Evolutionary conservation across 2,329 filamentous ascomycete genomes (phyloP).

Genomic region (Colletotrichum magnum): DNA sequence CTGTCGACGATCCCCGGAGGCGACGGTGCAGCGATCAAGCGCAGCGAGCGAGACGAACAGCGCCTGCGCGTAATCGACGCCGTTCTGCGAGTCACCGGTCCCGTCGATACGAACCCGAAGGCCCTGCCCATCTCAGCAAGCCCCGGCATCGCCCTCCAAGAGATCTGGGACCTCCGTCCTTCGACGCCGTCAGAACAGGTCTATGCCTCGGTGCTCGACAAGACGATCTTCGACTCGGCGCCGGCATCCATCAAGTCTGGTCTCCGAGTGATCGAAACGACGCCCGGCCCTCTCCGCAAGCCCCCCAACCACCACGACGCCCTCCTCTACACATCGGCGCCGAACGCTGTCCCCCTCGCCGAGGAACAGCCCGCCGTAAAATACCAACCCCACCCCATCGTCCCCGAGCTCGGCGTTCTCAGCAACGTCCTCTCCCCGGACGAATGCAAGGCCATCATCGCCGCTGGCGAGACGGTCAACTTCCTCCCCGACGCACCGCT

Average conservation of each 20-base stretch:
- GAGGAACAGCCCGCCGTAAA: constrained; percentile 60
- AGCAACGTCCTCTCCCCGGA: constrained; percentile 70
- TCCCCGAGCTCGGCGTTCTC: constrained; percentile 73
- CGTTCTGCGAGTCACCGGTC: constrained; percentile 74
- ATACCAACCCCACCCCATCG: constrained; percentile 71
- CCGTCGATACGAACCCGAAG: constrained; percentile 65
- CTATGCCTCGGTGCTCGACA: constrained; percentile 72
- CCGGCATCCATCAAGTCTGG: constrained; percentile 54
- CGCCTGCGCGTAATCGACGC: constrained; percentile 74
- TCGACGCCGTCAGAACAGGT: constrained; percentile 57
- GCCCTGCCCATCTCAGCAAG: constrained; percentile 47
- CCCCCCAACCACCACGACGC: constrained; percentile 78
- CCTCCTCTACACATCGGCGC: constrained; percentile 72
- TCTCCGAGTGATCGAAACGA: constrained; percentile 74
- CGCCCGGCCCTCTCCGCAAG: constrained; percentile 71
- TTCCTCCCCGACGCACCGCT: constrained; percentile 79
- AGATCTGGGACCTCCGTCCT: constrained; percentile 72
- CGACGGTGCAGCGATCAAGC: constrained; percentile 47
- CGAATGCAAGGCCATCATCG: constrained; percentile 77
- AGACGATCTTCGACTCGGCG: constrained; percentile 62
- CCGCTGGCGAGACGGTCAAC: constrained; percentile 74
- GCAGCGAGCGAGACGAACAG: constrained; percentile 65
- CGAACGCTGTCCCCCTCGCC: constrained; percentile 69
- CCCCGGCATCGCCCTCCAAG: constrained; percentile 68
- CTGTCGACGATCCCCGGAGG: constrained; percentile 69